Percentiles rank a stretch among this genome's conserved stretches.
phyloP scores from a whole-genome alignment of 2,329 filamentous ascomycete genomes.

The Hypoxylon sp. region DNA sequence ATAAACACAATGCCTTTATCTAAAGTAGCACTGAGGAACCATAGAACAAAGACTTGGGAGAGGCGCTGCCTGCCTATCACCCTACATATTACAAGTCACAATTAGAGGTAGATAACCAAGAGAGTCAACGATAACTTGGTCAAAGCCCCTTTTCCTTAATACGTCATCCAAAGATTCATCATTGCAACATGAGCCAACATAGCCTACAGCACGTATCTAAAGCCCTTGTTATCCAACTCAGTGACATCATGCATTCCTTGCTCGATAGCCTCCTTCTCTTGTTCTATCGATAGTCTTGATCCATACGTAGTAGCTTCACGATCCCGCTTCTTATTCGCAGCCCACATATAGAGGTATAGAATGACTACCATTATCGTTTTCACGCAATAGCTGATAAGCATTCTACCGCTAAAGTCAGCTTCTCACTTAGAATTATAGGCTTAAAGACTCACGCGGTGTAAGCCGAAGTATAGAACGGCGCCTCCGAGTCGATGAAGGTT shows the following conservation, averaged over 20 bases:
- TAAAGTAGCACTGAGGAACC: neutral
- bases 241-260: constrained; percentile 68
- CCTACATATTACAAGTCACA: too few species aligned
- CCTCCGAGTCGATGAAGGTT: constrained; percentile 60
- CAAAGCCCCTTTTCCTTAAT: neutral
- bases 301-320: constrained; percentile 55
- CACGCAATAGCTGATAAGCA: constrained; percentile 67
- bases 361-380: constrained; percentile 64
- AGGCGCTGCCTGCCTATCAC: too few species aligned
- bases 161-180: neutral
- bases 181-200: neutral
- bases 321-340: constrained; percentile 67
- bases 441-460: constrained; percentile 59
- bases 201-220: constrained; percentile 63
- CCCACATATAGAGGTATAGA: constrained; percentile 68
- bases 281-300: constrained; percentile 51
- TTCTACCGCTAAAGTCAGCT: constrained; percentile 53
- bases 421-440: neutral
- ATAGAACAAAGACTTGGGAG: neutral
- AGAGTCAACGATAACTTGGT: neutral
- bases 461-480: constrained; percentile 62
- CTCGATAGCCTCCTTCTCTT: constrained; percentile 65
- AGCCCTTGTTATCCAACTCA: constrained; percentile 67
- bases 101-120: neutral
- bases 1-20: neutral